A percentile compares a stretch with the other conserved stretches of the same genome.
Evolutionary conservation across 495 filamentous ascomycete genomes (phyloP).

Genomic region (Aspergillus homomorphus): DNA sequence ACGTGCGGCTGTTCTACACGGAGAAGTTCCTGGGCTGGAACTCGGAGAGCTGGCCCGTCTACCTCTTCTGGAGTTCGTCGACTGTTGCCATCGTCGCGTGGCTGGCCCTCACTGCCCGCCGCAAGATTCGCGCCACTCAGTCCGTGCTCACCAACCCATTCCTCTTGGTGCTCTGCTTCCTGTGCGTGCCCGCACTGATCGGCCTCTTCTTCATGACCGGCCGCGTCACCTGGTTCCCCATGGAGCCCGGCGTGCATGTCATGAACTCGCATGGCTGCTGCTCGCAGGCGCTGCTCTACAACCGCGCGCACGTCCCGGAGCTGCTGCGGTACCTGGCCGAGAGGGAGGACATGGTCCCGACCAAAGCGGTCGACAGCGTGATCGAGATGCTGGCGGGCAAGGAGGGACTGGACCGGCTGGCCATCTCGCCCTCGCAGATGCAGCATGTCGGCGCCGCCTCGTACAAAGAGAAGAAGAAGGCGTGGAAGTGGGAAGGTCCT

Average conservation of each 20-base stretch:
- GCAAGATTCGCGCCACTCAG: constrained; percentile 13
- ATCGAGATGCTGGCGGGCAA: constrained; percentile 23
- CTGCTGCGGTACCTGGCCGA: constrained; percentile 21
- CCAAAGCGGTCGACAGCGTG: constrained; percentile 22
- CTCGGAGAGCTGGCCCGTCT: constrained; percentile 45
- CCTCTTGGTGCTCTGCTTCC: constrained; percentile 22
- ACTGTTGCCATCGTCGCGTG: constrained; percentile 19
- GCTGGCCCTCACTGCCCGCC: constrained; percentile 18
- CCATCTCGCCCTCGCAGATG: constrained; percentile 26
- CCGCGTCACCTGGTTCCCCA: constrained; percentile 35
- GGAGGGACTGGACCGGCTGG: constrained; percentile 20
- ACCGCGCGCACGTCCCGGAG: constrained; percentile 21
- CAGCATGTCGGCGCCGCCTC: constrained; percentile 32
- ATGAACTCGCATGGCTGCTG: constrained; percentile 40
- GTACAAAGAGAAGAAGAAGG: constrained; percentile 23
- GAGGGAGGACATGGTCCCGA: constrained; percentile 10
- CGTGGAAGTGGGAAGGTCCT: constrained; percentile 18
- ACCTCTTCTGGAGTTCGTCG: constrained; percentile 35
- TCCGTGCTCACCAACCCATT: constrained; percentile 26
- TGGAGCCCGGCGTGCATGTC: constrained; percentile 27
- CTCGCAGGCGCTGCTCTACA: constrained; percentile 37
- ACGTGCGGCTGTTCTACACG: constrained; percentile 58
- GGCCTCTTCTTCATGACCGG: constrained; percentile 37
- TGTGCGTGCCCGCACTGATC: constrained; percentile 33
- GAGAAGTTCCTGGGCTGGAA: constrained; percentile 57